A percentile compares a stretch with the other conserved stretches of the same genome.
Conservation (phyloP, 129 eudicot genomes). For the Artemisia tridentata region DNA sequence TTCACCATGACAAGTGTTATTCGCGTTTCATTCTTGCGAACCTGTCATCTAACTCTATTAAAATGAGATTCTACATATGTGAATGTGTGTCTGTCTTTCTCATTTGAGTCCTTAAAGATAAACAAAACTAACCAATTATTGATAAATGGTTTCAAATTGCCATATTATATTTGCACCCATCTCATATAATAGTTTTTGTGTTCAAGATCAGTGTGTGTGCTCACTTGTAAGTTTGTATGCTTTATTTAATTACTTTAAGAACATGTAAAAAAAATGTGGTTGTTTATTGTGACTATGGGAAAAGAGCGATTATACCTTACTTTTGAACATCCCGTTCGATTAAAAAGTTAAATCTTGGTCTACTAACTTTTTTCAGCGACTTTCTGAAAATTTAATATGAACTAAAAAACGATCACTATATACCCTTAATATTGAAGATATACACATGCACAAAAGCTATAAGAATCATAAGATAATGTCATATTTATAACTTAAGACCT, state of each 20-base stretch:
- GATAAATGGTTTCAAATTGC: no score
- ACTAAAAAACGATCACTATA: background rate
- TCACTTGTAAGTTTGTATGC: background rate
- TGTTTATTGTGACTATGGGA: background rate
- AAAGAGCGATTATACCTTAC: slow-evolving; percentile 61
- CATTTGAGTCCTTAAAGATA: no score
- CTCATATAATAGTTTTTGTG: no score
- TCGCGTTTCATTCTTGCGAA: no score
- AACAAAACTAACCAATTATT: no score
- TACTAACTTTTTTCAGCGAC: slow-evolving; percentile 86
- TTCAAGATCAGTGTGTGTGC: background rate
- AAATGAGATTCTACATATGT: no score
- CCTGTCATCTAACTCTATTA: no score
- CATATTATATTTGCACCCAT: no score
- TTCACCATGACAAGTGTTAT: no score
- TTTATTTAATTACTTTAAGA: background rate
- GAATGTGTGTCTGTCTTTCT: no score
- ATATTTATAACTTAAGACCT: no score
- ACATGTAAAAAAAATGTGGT: background rate
- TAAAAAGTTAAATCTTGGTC: slow-evolving; percentile 78
- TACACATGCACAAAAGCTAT: slow-evolving; percentile 7
- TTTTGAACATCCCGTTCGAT: slow-evolving; percentile 75
- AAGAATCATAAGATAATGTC: background rate
- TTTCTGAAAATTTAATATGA: slow-evolving; percentile 45
- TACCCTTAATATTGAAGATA: slow-evolving; percentile 6